Evolutionary conservation across 331 rosid species (phyloP).

Genomic region (Malus hybrid): DNA sequence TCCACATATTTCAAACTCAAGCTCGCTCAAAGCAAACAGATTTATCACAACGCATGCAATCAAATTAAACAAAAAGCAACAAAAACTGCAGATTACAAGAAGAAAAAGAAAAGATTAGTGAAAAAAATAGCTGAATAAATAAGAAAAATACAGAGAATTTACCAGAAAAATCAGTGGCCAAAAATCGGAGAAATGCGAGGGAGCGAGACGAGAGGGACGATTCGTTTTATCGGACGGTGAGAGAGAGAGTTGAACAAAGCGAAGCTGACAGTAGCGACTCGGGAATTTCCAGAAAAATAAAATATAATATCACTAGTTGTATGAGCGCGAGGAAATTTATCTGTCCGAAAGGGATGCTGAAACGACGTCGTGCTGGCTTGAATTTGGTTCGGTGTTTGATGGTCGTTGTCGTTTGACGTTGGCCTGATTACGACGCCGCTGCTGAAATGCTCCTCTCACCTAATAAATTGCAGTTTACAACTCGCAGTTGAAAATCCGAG

Average conservation of each 20-base stretch:
- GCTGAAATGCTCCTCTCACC: conserved; percentile 14
- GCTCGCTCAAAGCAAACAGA: conserved; percentile 20
- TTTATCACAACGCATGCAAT: conserved; percentile 10
- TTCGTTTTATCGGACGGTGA: neutral
- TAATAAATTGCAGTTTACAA: neutral
- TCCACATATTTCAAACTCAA: conserved; percentile 35
- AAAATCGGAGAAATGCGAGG: conserved; percentile 25
- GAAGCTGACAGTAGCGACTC: conserved; percentile 15
- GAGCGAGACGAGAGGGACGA: conserved; percentile 10
- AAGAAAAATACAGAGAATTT: neutral
- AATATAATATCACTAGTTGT: neutral
- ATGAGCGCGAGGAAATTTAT: neutral
- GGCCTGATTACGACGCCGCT: conserved; percentile 24
- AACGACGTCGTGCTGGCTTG: conserved; percentile 25
- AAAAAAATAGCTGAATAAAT: neutral
- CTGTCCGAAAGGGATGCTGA: neutral
- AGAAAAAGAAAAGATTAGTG: too few species aligned
- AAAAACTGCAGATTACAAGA: neutral
- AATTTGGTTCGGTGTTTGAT: neutral
- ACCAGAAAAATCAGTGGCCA: conserved; percentile 16
- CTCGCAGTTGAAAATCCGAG: neutral
- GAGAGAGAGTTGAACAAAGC: neutral
- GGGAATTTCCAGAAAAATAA: conserved; percentile 4
- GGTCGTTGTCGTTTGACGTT: conserved; percentile 5
- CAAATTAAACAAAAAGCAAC: neutral